Base-by-base conservation (phyloP, 2,329 filamentous ascomycete species). In the Fusarium decemcellulare region DNA sequence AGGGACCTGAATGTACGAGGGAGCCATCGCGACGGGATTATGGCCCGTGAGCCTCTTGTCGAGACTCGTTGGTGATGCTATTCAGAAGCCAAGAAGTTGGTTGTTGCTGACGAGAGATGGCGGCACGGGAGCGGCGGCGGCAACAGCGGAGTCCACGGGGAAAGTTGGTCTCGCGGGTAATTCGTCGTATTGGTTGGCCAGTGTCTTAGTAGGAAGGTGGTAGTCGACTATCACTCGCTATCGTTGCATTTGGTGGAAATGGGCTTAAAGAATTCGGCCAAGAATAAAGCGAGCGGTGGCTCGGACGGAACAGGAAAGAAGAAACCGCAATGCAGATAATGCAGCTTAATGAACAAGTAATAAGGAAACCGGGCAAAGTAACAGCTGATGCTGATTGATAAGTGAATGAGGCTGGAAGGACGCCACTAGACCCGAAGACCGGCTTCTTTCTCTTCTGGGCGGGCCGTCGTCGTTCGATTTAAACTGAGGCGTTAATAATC, bases 1-100 rank as follows among this genome's bases (percentile, higher is more conserved):
- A 30, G 86, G 84, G 61, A 89, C 79, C 61, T 81, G 78, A 66
- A 86, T 85, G 63, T 85, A 79, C 61, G 82, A 67, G 32, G 86
- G 86, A 57, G 86, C 86, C 87, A 89, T 89, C 59, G 57, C 61
- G 44, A 69, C 34, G 53, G 54, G 39, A 46, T 58, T 23, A 18
- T 60, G 59, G 68, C 65, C 68, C 65, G 47, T 58, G 61, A 63
- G 68, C 65, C 68, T 71, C 54, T 51, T 52, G 51, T 66, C 44
- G 63, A 70, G 52, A 63, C 51, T 63, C 30, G 57, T 62, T 42
- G 34, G 47, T 61, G 40, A 43, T 46, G 59, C 55, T 50, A 67
- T 70, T 59, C 67, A 68, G 42, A 39, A 61, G 51, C 39, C 56
- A 56, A 34, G 50, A 39, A 9, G 27, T 55, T 46, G 44, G 59